Evolutionary conservation across 345 rosid species (phyloP), one percentile per base, ranked within the genome.

Genomic region (Pseudoturritis turrita): DNA sequence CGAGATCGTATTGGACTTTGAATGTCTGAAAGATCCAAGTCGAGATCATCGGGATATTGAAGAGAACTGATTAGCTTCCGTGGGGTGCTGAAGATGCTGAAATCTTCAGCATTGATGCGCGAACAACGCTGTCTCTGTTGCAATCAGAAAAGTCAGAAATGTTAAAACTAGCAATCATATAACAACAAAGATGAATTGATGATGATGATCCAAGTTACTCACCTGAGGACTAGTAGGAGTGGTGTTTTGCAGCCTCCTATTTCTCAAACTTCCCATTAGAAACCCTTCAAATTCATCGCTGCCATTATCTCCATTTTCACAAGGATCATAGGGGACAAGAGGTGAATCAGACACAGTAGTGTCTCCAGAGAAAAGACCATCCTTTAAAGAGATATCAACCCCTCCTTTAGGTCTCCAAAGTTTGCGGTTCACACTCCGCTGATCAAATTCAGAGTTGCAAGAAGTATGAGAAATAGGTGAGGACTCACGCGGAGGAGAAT

Each of bases 211-310:
- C 2, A 36, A 39, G 35, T n/a, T 54, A 13, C 40, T 81, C 69
- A 95, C 99, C 94, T 86, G 96, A 58, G 94, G 92, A 80, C 88
- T 89, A 19, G 88, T 87, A 18, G 94, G 88, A 66, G 88, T 84
- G 31, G 77, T 49, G 68, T 91, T 81, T 72, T 87, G 78, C 23
- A 65, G 39, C 55, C 33, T 46, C 50, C 80, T 65, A 63, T 80
- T 81, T 74, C 79, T 71, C 59, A 76, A 77, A 75, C 76, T 88
- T 72, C 76, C 80, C 14, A 71, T 83, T 47, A 65, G 58, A 71
- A 95, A 88, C 8, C 97, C 98, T 17, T 77, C 47, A 22, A 76
- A 76, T n/a, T 90, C 94, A 14, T 76, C 83, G 7, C 53, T 44
- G 45, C 44, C 37, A 37, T 36, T 22, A 19, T 71, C 81, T 63